These are phyloP conservation scores for Epithemia pelagica DNA, from an alignment of 108 stramenopile genomes.

Conservation along the genomic window DNA sequence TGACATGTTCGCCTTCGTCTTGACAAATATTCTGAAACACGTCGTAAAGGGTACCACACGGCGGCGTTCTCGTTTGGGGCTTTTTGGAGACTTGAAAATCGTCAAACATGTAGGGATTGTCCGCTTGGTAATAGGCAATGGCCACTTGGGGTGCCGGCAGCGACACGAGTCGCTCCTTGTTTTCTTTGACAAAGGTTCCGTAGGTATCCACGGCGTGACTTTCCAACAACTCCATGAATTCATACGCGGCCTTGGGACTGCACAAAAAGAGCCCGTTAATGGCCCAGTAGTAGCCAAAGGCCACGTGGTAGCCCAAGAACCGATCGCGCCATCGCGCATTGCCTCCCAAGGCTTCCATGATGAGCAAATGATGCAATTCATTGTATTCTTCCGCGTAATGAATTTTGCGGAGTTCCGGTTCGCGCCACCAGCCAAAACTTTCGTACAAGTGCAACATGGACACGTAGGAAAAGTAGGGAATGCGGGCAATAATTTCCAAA, in stretches of 20 bases:
- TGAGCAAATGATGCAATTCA: constrained; percentile 61
- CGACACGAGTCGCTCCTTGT: constrained; percentile 44
- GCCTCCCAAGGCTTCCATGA: constrained; percentile 90
- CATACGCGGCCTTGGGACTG: constrained; percentile 56
- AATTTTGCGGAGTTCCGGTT: constrained; percentile 66
- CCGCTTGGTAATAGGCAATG: constrained; percentile 61
- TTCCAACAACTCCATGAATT: constrained; percentile 73
- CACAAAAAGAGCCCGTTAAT: constrained; percentile 43
- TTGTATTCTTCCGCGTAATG: constrained; percentile 85
- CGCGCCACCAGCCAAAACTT: constrained; percentile 77
- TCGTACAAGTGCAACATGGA: constrained; percentile 90
- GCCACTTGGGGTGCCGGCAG: constrained; percentile 57
- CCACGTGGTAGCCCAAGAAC: constrained; percentile 78
- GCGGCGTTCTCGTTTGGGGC: constrained; percentile 41
- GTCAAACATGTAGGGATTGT: too few relatives aligned
- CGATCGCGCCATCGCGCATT: constrained; percentile 59
- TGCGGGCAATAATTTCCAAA: constrained; percentile 84
- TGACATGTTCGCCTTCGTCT: constrained; percentile 61
- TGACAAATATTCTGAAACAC: constrained; percentile 44
- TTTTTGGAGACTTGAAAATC: too few relatives aligned
- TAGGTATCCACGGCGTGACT: constrained; percentile 82
- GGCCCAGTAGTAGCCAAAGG: constrained; percentile 78
- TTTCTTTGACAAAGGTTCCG: constrained; percentile 54
- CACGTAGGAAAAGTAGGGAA: constrained; percentile 90
- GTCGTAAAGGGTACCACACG: constrained; percentile 49